These are phyloP conservation scores for Mortierella polycephala DNA, from an alignment of 371 early-diverging fungal species.

Conservation along the genomic window DNA sequence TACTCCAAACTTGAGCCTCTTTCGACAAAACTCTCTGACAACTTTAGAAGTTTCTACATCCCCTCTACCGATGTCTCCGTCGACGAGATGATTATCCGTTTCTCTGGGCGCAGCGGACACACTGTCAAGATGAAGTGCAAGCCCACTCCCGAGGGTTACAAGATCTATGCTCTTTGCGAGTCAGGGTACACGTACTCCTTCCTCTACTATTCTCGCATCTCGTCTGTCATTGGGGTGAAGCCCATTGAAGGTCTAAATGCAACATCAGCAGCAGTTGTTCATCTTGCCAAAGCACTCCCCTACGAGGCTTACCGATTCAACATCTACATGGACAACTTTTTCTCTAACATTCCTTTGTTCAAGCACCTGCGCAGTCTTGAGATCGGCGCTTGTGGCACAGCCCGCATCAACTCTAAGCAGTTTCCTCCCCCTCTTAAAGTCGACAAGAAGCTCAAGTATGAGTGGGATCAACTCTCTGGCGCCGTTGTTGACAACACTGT, in stretches of 20 bases:
- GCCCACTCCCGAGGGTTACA: slow-evolving; percentile 30
- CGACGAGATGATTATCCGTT: slow-evolving; percentile 40
- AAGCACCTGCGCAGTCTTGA: slow-evolving; percentile 1
- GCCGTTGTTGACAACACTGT: slow-evolving; percentile 14
- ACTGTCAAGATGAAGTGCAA: slow-evolving; percentile 28
- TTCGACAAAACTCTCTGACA: not conserved
- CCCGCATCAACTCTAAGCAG: not conserved
- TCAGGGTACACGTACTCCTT: slow-evolving; percentile 42
- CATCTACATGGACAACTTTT: slow-evolving; percentile 44
- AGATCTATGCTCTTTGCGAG: slow-evolving; percentile 39
- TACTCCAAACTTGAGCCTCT: slow-evolving; percentile 26
- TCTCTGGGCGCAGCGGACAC: slow-evolving; percentile 29
- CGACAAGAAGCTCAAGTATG: slow-evolving; percentile 1
- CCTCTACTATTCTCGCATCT: slow-evolving; percentile 11
- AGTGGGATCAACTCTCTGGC: slow-evolving; percentile 23
- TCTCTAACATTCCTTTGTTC: slow-evolving; percentile 28
- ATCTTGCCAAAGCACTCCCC: slow-evolving; percentile 21
- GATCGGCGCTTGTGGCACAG: slow-evolving; percentile 40
- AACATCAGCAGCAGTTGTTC: slow-evolving; percentile 8
- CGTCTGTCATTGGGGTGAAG: not conserved
- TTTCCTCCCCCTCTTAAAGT: slow-evolving; percentile 14
- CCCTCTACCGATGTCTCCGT: slow-evolving; percentile 20
- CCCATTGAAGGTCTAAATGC: not conserved
- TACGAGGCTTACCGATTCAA: not conserved
- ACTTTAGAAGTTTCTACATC: slow-evolving; percentile 5